A percentile compares a stretch with the other conserved stretches of the same genome.
phyloP scores from a whole-genome alignment of 2,329 filamentous ascomycete genomes.

The Thielaviopsis musarum region DNA sequence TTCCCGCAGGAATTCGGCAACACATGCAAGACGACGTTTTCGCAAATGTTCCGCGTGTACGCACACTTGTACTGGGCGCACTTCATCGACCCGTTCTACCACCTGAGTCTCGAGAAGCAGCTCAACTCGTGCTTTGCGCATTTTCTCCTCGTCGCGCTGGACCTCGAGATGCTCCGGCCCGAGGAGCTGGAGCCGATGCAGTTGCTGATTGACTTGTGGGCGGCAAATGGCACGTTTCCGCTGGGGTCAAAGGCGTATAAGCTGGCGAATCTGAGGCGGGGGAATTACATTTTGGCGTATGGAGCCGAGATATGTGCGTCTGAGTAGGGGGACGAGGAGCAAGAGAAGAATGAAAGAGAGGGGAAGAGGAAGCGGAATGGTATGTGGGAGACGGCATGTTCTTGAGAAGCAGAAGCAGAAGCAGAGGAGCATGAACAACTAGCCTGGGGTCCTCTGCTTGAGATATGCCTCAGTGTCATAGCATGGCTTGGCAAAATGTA shows the following conservation, averaged over 20 bases:
- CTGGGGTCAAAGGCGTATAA: conserved; percentile 38
- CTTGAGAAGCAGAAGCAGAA: background rate
- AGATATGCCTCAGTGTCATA: background rate
- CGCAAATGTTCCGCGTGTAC: conserved; percentile 83
- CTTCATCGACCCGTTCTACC: conserved; percentile 55
- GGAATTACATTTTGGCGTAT: conserved; percentile 22
- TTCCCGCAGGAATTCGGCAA: conserved; percentile 64
- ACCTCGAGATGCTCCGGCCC: conserved; percentile 53
- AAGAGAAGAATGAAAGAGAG: background rate
- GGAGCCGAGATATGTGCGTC: conserved; percentile 10
- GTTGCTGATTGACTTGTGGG: conserved; percentile 63
- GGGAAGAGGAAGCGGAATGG: background rate
- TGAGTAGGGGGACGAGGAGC: background rate
- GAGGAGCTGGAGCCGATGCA: conserved; percentile 74
- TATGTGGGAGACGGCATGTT: background rate
- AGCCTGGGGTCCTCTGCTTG: background rate
- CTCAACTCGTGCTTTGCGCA: conserved; percentile 59
- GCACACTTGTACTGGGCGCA: conserved; percentile 81
- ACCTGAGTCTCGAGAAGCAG: conserved; percentile 49
- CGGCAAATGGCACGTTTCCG: conserved; percentile 58
- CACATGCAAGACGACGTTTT: conserved; percentile 68
- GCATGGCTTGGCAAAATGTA: background rate
- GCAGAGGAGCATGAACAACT: background rate
- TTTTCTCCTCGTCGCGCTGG: conserved; percentile 50
- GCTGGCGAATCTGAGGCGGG: conserved; percentile 31